Evolutionary conservation across 176 grass and related monocot genomes (phyloP), one percentile per base, ranked within the genome.

Genomic region (Lolium multiflorum): DNA sequence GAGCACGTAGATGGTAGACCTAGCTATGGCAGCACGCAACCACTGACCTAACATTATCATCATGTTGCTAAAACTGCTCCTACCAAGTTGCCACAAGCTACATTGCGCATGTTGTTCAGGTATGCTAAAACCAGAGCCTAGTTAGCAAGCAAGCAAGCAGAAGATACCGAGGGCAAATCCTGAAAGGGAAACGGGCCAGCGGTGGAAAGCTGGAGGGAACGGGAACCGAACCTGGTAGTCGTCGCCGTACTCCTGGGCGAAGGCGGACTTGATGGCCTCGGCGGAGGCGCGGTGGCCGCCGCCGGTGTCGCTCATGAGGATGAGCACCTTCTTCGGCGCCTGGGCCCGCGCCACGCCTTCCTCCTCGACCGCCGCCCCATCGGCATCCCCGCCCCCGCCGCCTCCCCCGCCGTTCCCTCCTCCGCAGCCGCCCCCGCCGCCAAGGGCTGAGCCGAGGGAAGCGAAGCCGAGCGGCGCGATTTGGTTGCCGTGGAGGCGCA

Each of bases 271-370:
- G 71, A 99, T 96, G 44, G 97, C 97, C 84, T 99, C 97, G 0
- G 97, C 97, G 8, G 97, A 99, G 0, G 97, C 97, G 38, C 97
- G 89, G 65, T 99, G 97, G 0, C 97, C 97, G 16, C 97, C 97
- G 52, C 97, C 97, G 1, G 97, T 99, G 76, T 99, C 97, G 63
- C 97, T 99, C 97, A 99, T 99, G 76, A 99, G 84, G 52, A 99
- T 99, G 18, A 99, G 43, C 76, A 99, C 94, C 26, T 95, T 96
- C 87, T 99, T 99, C 4, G 94, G 89, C 61, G 90, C 88, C 74
- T 90, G 86, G 22, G 85, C 74, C 46, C 56, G 89, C 46, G 31
- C 76, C 47, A 66, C 85, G 5, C 84, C 88, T 17, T 92, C 94
- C 87, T 91, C 84, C 48, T 90, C 90, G 3, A 17, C 72, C 35